Evolutionary conservation across 1,139 yeast species (phyloP).

Genomic region (Pneumocystis murina): DNA sequence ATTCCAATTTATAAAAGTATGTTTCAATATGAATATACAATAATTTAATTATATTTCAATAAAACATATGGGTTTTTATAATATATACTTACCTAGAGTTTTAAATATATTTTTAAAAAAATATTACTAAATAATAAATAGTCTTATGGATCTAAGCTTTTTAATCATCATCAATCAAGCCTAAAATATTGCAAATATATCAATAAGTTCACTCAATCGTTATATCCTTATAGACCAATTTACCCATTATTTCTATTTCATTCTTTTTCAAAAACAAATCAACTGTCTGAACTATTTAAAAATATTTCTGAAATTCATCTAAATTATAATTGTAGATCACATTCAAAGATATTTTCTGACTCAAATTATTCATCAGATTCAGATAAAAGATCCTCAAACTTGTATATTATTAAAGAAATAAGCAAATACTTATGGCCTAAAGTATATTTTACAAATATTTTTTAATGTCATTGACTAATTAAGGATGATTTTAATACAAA

Average conservation of each 20-base stretch:
- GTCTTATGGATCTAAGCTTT: not conserved
- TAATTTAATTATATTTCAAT: not conserved
- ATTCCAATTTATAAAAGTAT: not conserved
- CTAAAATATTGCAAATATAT: not conserved
- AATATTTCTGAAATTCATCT: not conserved
- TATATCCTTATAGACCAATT: not conserved
- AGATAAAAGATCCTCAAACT: not conserved
- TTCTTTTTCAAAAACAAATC: not conserved
- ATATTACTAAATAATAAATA: not conserved
- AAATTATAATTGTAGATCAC: not conserved
- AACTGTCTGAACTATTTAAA: not conserved
- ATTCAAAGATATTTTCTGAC: not conserved
- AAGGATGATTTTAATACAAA: conserved; percentile 54
- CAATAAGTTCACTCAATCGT: not conserved
- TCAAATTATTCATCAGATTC: not conserved
- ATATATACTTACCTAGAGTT: not conserved
- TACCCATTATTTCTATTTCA: not conserved
- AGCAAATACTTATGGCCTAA: conserved; percentile 73
- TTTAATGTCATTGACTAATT: not conserved
- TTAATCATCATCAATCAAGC: not conserved
- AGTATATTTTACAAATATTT: conserved; percentile 4
- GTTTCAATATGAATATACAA: not conserved
- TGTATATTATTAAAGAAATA: conserved; percentile 7
- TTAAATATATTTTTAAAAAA: not conserved
- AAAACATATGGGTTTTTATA: not conserved